These are phyloP conservation scores for Coemansia sp. DNA, from an alignment of 192 early-diverging fungal species.

Conservation along the genomic window DNA sequence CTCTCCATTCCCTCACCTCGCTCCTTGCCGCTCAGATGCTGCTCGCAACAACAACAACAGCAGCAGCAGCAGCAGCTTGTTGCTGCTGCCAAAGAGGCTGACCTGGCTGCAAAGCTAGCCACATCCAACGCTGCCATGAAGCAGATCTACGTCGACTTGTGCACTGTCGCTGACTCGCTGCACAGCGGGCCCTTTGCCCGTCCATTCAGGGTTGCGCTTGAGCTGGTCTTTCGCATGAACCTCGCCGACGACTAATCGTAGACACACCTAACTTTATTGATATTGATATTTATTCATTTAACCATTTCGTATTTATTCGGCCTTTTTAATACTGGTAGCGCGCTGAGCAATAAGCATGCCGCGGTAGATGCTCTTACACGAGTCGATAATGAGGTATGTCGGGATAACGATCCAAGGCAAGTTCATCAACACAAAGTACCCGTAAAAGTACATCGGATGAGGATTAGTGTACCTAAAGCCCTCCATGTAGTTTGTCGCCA, in stretches of 20 bases:
- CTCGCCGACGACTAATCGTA: slow-evolving; percentile 12
- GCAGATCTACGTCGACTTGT: slow-evolving; percentile 45
- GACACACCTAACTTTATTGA: neutral
- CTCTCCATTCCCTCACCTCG: neutral
- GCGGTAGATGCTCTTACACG: slow-evolving; percentile 56
- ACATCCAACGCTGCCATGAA: slow-evolving; percentile 3
- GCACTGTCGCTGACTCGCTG: slow-evolving; percentile 60
- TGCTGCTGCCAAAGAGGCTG: neutral
- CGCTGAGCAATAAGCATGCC: slow-evolving; percentile 58
- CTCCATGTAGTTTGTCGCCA: slow-evolving; percentile 69
- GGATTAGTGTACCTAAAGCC: slow-evolving; percentile 69
- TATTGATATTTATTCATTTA: neutral
- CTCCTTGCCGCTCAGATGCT: neutral
- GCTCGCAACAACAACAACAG: neutral
- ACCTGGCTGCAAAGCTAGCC: neutral
- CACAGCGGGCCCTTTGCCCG: slow-evolving; percentile 60
- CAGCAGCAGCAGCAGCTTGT: no score
- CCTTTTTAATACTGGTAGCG: slow-evolving; percentile 52
- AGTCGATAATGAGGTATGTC: slow-evolving; percentile 50
- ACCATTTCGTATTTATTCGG: slow-evolving; percentile 21
- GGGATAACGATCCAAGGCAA: slow-evolving; percentile 82
- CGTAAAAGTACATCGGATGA: slow-evolving; percentile 81
- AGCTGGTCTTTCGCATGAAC: slow-evolving; percentile 63
- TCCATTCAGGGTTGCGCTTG: slow-evolving; percentile 60
- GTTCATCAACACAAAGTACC: slow-evolving; percentile 89